These are phyloP conservation scores for Malassezia pachydermatis DNA, from an alignment of 1,284 basidiomycete species.

Conservation along the genomic window DNA sequence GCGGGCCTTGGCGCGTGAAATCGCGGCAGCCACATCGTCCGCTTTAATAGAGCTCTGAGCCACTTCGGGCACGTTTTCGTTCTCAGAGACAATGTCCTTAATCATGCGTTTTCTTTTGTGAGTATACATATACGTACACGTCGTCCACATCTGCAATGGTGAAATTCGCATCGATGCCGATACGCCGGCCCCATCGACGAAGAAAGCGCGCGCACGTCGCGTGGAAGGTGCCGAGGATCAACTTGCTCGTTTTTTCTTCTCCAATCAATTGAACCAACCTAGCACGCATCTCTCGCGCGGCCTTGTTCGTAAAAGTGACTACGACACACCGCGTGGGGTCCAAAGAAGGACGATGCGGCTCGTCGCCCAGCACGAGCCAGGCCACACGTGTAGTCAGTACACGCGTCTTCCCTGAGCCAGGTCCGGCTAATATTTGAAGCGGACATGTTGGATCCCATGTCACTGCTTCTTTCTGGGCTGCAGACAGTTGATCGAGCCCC, in stretches of 20 bases:
- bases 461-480: conserved; percentile 34
- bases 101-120: conserved; percentile 59
- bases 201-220: conserved; percentile 64
- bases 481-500: conserved; percentile 23
- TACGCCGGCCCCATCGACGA: conserved; percentile 58
- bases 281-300: conserved; percentile 75
- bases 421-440: conserved; percentile 44
- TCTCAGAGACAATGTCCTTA: conserved; percentile 56
- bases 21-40: conserved; percentile 56
- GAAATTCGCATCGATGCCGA: conserved; percentile 65
- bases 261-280: conserved; percentile 66
- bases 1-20: conserved; percentile 73
- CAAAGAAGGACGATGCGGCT: conserved; percentile 11
- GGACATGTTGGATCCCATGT: conserved; percentile 28
- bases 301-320: conserved; percentile 60
- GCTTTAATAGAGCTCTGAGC: conserved; percentile 58
- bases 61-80: conserved; percentile 51
- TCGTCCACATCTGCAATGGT: conserved; percentile 73
- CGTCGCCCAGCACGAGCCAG: conserved; percentile 32
- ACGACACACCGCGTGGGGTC: conserved; percentile 37
- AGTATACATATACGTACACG: conserved; percentile 3
- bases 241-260: conserved; percentile 54
- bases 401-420: conserved; percentile 45
- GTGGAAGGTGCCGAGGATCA: conserved; percentile 69
- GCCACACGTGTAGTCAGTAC: conserved; percentile 42